These are phyloP conservation scores for Davidsoniella australis DNA, from an alignment of 2,329 filamentous ascomycete species.

Conservation along the genomic window DNA sequence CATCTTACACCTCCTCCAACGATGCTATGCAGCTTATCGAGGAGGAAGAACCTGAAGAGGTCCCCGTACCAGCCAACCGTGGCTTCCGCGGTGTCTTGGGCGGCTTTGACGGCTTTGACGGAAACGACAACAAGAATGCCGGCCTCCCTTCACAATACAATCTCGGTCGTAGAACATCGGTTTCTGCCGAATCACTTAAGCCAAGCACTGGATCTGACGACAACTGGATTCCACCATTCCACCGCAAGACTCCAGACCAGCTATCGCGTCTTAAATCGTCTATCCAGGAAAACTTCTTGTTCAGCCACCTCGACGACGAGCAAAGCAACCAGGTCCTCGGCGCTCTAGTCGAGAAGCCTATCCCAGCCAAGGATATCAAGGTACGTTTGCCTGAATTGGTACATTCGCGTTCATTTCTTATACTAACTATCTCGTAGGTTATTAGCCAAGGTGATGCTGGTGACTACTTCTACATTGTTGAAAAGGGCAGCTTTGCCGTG, in stretches of 20 bases:
- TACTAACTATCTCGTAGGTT: slow-evolving; percentile 37
- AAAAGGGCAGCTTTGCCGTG: slow-evolving; percentile 78
- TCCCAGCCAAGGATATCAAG: slow-evolving; percentile 74
- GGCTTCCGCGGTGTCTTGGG: slow-evolving; percentile 16
- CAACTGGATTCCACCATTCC: slow-evolving; percentile 77
- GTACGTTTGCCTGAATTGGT: slow-evolving; percentile 21
- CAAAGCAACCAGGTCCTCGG: slow-evolving; percentile 75
- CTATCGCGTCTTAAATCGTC: slow-evolving; percentile 60
- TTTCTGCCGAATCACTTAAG: slow-evolving; percentile 91
- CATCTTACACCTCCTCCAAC: slow-evolving; percentile 20
- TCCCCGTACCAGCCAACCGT: slow-evolving; percentile 47
- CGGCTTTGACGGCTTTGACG: slow-evolving; percentile 36
- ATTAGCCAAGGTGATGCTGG: slow-evolving; percentile 91
- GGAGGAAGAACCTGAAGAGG: slow-evolving; percentile 69
- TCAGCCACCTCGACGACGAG: slow-evolving; percentile 87
- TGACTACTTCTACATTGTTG: slow-evolving; percentile 95
- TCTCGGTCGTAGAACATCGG: slow-evolving; percentile 80
- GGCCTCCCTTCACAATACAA: slow-evolving; percentile 87
- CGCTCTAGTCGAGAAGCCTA: slow-evolving; percentile 84
- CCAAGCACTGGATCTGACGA: slow-evolving; percentile 68
- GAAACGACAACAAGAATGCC: slow-evolving; percentile 37
- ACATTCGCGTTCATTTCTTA: neutral
- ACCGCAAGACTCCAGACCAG: slow-evolving; percentile 72
- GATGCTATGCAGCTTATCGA: slow-evolving; percentile 38
- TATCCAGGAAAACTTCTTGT: slow-evolving; percentile 82